Evolutionary conservation across 352 stramenopile species (phyloP).

Genomic region (Thraustochytrium sp.): DNA sequence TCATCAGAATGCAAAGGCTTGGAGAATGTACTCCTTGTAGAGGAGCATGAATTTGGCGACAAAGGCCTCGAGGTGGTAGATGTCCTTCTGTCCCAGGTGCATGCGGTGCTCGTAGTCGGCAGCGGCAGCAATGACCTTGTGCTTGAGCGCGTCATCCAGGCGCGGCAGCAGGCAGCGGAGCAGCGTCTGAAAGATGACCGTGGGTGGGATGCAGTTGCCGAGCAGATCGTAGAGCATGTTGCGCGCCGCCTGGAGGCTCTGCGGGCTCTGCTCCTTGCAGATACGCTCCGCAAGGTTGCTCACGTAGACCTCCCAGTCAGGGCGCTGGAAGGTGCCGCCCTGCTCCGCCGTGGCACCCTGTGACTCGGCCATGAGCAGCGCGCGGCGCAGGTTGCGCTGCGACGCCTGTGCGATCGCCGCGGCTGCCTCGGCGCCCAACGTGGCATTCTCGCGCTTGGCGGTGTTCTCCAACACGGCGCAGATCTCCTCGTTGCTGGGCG

Average conservation of each 20-base stretch:
- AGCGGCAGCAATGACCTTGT: constrained; percentile 82
- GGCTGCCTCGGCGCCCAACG: constrained; percentile 75
- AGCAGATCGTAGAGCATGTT: constrained; percentile 98
- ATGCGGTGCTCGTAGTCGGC: constrained; percentile 91
- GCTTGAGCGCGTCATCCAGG: constrained; percentile 91
- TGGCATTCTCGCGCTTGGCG: constrained; percentile 80
- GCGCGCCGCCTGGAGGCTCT: constrained; percentile 78
- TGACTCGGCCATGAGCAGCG: constrained; percentile 95
- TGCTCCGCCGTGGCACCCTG: constrained; percentile 67
- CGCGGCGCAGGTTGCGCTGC: constrained; percentile 89
- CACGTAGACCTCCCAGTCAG: constrained; percentile 97
- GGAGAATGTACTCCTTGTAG: constrained; percentile 96
- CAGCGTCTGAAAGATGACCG: constrained; percentile 89
- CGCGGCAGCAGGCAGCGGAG: constrained; percentile 60
- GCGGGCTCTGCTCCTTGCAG: constrained; percentile 86
- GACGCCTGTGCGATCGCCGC: constrained; percentile 77
- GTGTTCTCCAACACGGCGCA: constrained; percentile 62
- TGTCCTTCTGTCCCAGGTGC: constrained; percentile 90
- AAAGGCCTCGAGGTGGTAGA: constrained; percentile 99
- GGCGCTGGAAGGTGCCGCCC: constrained; percentile 66
- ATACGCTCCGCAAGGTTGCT: constrained; percentile 84
- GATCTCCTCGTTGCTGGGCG: constrained; percentile 71
- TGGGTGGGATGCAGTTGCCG: constrained; percentile 94
- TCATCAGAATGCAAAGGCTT: constrained; percentile 49
- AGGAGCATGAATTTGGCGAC: constrained; percentile 97